Conservation (phyloP, 148 eudicot species). For the Selenicereus undatus region DNA sequence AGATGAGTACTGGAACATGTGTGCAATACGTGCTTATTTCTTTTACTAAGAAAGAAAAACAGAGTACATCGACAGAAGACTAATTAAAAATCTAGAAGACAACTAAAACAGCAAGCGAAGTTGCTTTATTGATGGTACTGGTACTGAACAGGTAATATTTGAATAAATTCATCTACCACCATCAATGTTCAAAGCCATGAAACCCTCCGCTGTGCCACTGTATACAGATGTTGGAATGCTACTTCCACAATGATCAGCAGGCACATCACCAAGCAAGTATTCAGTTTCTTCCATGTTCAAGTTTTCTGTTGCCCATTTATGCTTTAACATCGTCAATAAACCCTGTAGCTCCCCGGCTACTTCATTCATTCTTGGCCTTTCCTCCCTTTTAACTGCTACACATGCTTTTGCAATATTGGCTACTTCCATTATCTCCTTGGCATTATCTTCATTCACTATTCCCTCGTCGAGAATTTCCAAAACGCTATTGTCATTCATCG, state of each 20-base stretch:
- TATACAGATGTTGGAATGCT: neutral
- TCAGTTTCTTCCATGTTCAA: neutral
- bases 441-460: neutral
- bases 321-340: neutral
- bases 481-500: neutral
- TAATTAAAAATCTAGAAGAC: neutral
- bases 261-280: neutral
- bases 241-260: neutral
- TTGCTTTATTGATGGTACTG: neutral
- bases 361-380: constrained; percentile 46
- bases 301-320: neutral
- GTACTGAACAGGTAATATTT: neutral
- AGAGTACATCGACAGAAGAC: neutral
- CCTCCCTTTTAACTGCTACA: constrained; percentile 22
- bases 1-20: neutral
- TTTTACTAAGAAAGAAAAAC: neutral
- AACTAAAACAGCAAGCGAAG: neutral
- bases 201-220: neutral
- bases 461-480: constrained; percentile 7
- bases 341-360: constrained; percentile 27
- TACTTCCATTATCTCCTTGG: constrained; percentile 11
- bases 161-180: neutral
- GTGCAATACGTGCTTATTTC: neutral
- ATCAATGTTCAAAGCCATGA: neutral
- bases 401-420: constrained; percentile 33